Evolutionary conservation across 129 eudicot genomes (phyloP).

Genomic region (Chrysanthemum lavandulifolium): DNA sequence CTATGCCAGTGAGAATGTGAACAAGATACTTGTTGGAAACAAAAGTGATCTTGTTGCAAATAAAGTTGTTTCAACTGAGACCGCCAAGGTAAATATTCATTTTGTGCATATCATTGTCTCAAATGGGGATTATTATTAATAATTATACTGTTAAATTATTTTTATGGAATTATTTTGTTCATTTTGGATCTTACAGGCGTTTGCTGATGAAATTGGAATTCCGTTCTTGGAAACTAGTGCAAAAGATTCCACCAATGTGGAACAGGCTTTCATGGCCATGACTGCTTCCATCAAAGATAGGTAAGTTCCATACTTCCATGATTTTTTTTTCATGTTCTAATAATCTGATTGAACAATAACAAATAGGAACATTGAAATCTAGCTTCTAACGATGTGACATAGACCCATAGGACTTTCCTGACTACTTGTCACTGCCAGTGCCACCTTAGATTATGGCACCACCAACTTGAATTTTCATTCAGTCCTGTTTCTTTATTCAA

Average conservation of each 20-base stretch:
- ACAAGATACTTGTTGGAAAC: constrained; percentile 94
- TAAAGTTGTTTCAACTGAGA: constrained; percentile 73
- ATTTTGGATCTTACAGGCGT: constrained; percentile 46
- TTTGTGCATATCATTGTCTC: no score
- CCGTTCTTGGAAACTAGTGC: constrained; percentile 99
- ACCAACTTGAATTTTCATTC: no score
- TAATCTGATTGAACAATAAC: no score
- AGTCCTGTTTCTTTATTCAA: neutral
- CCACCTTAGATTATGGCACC: no score
- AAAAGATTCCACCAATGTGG: constrained; percentile 87
- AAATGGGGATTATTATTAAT: neutral
- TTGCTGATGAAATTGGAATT: constrained; percentile 98
- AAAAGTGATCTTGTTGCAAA: constrained; percentile 73
- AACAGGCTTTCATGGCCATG: constrained; percentile 99
- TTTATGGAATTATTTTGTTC: neutral
- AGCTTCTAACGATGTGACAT: no score
- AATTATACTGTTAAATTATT: neutral
- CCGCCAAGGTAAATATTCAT: constrained; percentile 55
- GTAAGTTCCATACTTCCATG: constrained; percentile 25
- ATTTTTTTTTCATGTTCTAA: neutral
- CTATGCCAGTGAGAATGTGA: constrained; percentile 93
- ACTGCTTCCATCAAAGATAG: constrained; percentile 83
- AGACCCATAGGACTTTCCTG: no score
- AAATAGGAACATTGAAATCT: no score
- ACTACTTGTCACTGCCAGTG: no score